These are phyloP conservation scores for Ophiostoma montium DNA, from an alignment of 2,329 filamentous ascomycete species.

Conservation along the genomic window DNA sequence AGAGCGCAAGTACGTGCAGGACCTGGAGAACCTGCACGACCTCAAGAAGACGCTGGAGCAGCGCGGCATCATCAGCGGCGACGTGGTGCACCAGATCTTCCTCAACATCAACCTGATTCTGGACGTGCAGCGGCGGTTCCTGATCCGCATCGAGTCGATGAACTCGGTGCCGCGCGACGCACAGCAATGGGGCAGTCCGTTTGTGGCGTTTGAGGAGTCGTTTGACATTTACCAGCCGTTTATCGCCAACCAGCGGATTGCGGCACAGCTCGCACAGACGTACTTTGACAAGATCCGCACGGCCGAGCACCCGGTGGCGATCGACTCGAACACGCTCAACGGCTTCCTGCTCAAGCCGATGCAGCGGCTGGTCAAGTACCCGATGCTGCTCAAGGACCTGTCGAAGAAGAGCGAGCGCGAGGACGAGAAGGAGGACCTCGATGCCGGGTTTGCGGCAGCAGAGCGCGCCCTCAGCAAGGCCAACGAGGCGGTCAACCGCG, in stretches of 20 bases:
- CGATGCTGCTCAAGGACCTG: conserved; percentile 75
- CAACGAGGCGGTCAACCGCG: conserved; percentile 81
- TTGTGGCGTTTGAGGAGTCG: conserved; percentile 67
- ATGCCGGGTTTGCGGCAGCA: conserved; percentile 64
- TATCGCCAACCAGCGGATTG: conserved; percentile 90
- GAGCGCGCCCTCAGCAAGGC: conserved; percentile 71
- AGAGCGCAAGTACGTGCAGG: conserved; percentile 94
- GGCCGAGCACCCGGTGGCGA: conserved; percentile 66
- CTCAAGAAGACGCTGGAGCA: conserved; percentile 84
- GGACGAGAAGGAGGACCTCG: conserved; percentile 56
- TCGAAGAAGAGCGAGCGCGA: conserved; percentile 72
- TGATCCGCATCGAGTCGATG: conserved; percentile 91
- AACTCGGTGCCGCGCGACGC: conserved; percentile 63
- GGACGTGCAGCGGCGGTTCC: conserved; percentile 86
- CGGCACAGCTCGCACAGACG: conserved; percentile 67
- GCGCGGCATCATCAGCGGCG: conserved; percentile 74
- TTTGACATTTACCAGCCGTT: conserved; percentile 95
- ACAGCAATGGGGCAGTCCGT: conserved; percentile 93
- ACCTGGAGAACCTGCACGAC: conserved; percentile 84
- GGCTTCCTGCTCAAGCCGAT: conserved; percentile 94
- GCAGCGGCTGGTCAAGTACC: conserved; percentile 90
- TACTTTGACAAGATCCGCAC: conserved; percentile 76
- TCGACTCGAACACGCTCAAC: conserved; percentile 74
- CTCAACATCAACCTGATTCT: conserved; percentile 89
- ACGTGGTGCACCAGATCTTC: conserved; percentile 88